Evolutionary conservation across 441 rosid genomes (phyloP).

Genomic region (Dalechampia spathulata): DNA sequence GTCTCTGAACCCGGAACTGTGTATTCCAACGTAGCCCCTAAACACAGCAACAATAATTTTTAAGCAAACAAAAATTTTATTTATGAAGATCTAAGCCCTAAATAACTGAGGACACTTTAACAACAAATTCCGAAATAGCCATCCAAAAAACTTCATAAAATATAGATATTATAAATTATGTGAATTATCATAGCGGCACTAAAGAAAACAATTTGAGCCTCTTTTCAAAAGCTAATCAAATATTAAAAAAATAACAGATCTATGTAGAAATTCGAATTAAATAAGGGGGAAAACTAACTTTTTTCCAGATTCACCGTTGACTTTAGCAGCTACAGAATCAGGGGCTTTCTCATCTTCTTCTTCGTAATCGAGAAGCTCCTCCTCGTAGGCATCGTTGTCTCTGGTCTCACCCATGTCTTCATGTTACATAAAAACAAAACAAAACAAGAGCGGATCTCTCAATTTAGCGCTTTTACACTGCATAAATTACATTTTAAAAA

Average conservation of each 20-base stretch:
- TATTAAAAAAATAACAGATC: not conserved
- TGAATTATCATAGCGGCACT: too few relatives aligned
- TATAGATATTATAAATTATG: too few relatives aligned
- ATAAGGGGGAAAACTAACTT: slow-evolving; percentile 42
- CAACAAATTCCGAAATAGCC: too few relatives aligned
- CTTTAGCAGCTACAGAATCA: slow-evolving; percentile 64
- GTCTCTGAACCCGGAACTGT: too few relatives aligned
- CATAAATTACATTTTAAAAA: slow-evolving; percentile 2
- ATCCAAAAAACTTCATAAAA: too few relatives aligned
- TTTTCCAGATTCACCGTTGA: slow-evolving; percentile 75
- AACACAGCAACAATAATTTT: too few relatives aligned
- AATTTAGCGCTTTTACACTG: not conserved
- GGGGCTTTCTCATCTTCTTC: slow-evolving; percentile 90
- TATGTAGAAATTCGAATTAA: not conserved
- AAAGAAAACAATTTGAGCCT: too few relatives aligned
- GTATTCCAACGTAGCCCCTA: too few relatives aligned
- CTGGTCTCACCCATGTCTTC: slow-evolving; percentile 74
- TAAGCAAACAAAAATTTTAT: too few relatives aligned
- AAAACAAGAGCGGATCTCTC: slow-evolving; percentile 15
- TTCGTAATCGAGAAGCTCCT: slow-evolving; percentile 97
- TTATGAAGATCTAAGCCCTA: too few relatives aligned
- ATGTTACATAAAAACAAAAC: not conserved
- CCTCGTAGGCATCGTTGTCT: slow-evolving; percentile 95
- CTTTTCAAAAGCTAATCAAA: too few relatives aligned
- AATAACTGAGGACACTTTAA: too few relatives aligned